A percentile compares a stretch with the other conserved stretches of the same genome.
Evolutionary conservation across 192 early-diverging fungal genomes (phyloP).

Genomic region (Geranomyces variabilis): DNA sequence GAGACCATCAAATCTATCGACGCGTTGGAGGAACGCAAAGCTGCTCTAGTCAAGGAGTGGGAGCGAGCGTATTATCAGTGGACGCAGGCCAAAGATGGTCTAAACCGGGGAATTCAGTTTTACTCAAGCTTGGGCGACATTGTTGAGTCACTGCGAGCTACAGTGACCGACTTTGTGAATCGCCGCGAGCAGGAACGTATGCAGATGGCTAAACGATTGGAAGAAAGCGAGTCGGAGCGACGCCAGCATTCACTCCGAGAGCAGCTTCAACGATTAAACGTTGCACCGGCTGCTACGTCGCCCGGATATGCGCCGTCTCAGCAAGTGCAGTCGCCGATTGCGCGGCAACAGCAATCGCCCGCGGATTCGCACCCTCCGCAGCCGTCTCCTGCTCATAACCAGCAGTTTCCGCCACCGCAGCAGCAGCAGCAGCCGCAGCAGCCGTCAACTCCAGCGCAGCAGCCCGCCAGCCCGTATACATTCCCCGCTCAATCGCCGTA

Average conservation of each 20-base stretch:
- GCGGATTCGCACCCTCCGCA: neutral
- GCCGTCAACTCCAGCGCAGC: neutral
- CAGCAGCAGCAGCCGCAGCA: neutral
- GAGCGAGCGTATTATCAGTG: constrained; percentile 67
- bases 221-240: constrained; percentile 54
- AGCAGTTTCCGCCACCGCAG: neutral
- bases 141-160: constrained; percentile 58
- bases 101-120: constrained; percentile 72
- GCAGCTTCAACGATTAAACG: constrained; percentile 55
- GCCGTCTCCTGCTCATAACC: neutral
- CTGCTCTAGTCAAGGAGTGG: constrained; percentile 68
- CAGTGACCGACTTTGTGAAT: constrained; percentile 59
- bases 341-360: constrained; percentile 20
- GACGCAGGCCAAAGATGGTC: constrained; percentile 66
- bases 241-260: constrained; percentile 68
- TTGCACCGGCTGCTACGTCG: constrained; percentile 16
- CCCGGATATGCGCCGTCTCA: constrained; percentile 2
- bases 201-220: constrained; percentile 55
- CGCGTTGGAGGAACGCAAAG: constrained; percentile 73
- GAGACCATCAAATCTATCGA: constrained; percentile 44
- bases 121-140: constrained; percentile 66
- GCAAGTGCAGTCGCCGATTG: constrained; percentile 32
- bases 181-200: constrained; percentile 65
- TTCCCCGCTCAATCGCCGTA: neutral
- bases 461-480: constrained; percentile 2